phyloP scores from a whole-genome alignment of 2,329 filamentous ascomycete genomes.

The Cercospora sp. region DNA sequence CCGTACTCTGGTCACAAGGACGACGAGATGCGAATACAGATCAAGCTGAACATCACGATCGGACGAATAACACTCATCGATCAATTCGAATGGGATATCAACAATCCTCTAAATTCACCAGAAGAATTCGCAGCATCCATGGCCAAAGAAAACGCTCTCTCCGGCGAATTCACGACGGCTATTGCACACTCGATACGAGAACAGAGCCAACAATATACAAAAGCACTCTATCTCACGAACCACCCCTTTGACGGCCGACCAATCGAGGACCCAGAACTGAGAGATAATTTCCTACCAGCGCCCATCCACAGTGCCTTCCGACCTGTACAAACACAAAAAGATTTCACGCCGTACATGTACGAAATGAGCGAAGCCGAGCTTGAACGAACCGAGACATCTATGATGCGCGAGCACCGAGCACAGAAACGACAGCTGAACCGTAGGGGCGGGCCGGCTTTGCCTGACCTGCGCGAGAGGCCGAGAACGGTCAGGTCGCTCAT shows the following conservation, averaged over 20 bases:
- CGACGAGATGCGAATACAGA: constrained; percentile 93
- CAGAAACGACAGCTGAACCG: constrained; percentile 96
- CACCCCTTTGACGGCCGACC: constrained; percentile 94
- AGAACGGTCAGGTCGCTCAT: constrained; percentile 89
- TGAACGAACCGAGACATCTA: constrained; percentile 86
- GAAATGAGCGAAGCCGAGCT: constrained; percentile 89
- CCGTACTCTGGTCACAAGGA: constrained; percentile 96
- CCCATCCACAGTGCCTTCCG: constrained; percentile 82
- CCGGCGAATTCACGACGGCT: constrained; percentile 93
- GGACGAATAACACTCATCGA: constrained; percentile 91
- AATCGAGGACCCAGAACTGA: constrained; percentile 86
- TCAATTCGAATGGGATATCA: constrained; percentile 99
- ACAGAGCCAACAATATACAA: constrained; percentile 90
- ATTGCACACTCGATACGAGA: constrained; percentile 98
- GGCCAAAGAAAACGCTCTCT: constrained; percentile 84
- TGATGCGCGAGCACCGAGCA: constrained; percentile 87
- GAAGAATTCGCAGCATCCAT: constrained; percentile 91
- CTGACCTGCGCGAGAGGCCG: constrained; percentile 94
- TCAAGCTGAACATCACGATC: constrained; percentile 97
- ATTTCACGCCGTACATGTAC: constrained; percentile 90
- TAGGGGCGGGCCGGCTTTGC: constrained; percentile 84
- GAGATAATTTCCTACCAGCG: constrained; percentile 79
- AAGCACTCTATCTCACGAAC: constrained; percentile 86
- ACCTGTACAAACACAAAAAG: constrained; percentile 88
- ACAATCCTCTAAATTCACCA: constrained; percentile 88